phyloP scores from a whole-genome alignment of 768 basidiomycete genomes.

The Lactarius pseudohatsudake region DNA sequence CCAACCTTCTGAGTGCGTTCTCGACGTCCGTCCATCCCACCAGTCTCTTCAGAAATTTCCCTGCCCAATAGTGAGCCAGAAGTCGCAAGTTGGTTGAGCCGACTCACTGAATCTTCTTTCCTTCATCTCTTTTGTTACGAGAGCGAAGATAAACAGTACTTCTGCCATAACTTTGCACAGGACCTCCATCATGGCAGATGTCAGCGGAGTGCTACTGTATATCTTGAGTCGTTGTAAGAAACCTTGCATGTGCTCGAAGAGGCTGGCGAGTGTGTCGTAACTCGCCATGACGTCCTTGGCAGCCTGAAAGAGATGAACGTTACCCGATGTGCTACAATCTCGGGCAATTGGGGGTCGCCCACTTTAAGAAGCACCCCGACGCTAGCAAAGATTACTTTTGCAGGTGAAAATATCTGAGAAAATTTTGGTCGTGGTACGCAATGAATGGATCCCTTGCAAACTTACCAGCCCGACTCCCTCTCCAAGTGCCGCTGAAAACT shows the following conservation, averaged over 20 bases:
- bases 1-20: neutral
- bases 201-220: neutral
- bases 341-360: neutral
- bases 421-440: too few relatives aligned
- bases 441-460: neutral
- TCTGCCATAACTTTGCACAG: conserved; percentile 1
- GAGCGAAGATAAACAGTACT: neutral
- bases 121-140: conserved; percentile 4
- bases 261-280: conserved; percentile 1
- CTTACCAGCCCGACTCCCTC: neutral
- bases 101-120: neutral
- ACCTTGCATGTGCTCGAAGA: conserved; percentile 9
- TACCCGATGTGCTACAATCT: neutral
- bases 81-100: neutral
- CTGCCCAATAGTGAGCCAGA: conserved; percentile 3
- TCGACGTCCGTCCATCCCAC: neutral
- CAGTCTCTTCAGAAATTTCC: neutral
- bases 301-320: neutral
- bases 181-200: neutral
- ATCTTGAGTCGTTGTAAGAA: neutral
- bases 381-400: neutral
- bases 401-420: neutral
- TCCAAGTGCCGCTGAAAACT: neutral
- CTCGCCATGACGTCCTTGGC: conserved; percentile 3
- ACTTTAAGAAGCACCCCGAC: neutral